Evolutionary conservation across 805 yeast genomes (phyloP), one percentile per base, ranked within the genome.

Genomic region (Pachysolen tannophilus): DNA sequence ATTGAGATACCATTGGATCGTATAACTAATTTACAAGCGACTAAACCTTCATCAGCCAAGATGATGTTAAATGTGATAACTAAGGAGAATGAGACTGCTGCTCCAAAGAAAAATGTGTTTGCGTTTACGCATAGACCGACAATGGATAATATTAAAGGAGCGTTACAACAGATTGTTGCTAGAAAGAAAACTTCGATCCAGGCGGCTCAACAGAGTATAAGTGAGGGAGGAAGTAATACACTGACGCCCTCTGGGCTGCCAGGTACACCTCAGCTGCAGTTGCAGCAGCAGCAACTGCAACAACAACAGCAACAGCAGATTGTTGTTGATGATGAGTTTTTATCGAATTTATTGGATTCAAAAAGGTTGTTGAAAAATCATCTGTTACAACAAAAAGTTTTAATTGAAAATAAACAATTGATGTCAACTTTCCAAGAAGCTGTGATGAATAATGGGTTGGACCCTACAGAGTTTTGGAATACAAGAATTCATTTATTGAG

Each of bases 401-500:
- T 92, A 19, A 63, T 77, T 37, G 82, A 80, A 40, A 82, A 87
- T 49, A 72, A 78, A 33, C 61, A 60, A 7, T 63, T 92, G 35
- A 75, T 85, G 64, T 70, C 74, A 39, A 76, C 82, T 2, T 92
- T 92, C 53, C 79, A 88, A 32, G 95, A 85, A 40, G 81, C 95
- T 0, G 97, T 92, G 5, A 85, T 87, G 41, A 71, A 77, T 39
- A 70, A 72, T 35, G 82, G 84, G 13, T 60, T 90, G 30, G 79
- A 85, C 4, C 84, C 94, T 0, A 73, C 72, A 26, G 86, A 87
- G 47, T 88, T 88, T 56, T 88, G 97, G 97, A 67, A 77, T 1
- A 79, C 88, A 5, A 63, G 97, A 43, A 63, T 87, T 8, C 84
- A 85, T 47, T 66, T 82, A 18, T 58, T 92, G 37, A 63, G 97